phyloP scores from a whole-genome alignment of 2,329 filamentous ascomycete genomes.

The Hypoxylon sp. region DNA sequence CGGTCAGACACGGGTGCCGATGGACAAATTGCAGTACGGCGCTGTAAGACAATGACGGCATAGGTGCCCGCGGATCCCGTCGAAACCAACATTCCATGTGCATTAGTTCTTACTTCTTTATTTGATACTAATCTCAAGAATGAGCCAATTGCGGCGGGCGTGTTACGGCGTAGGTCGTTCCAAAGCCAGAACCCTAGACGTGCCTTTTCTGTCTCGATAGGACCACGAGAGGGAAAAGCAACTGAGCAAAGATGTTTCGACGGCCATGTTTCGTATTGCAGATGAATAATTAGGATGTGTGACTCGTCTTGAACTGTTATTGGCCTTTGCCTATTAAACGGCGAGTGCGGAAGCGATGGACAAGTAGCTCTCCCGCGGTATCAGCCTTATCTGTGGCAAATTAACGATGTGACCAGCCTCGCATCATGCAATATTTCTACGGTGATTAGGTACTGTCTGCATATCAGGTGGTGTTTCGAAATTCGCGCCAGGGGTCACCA shows the following conservation, averaged over 20 bases:
- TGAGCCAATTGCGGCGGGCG: neutral
- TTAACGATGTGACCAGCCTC: constrained; percentile 28
- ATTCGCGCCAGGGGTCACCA: neutral
- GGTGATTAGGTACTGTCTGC: neutral
- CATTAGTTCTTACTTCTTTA: neutral
- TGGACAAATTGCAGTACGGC: neutral
- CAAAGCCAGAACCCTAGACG: neutral
- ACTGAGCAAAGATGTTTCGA: neutral
- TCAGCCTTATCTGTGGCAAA: constrained; percentile 28
- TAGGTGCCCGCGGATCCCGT: constrained; percentile 21
- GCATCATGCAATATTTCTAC: constrained; percentile 16
- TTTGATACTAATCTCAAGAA: neutral
- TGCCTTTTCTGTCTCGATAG: neutral
- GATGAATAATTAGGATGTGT: neutral
- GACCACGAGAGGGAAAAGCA: neutral
- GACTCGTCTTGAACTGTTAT: neutral
- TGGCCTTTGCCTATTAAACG: neutral
- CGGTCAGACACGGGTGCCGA: neutral
- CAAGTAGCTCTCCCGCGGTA: neutral
- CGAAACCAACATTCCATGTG: neutral
- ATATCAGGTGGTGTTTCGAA: no score
- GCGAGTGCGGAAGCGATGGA: neutral
- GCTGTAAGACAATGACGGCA: constrained; percentile 30
- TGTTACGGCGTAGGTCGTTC: neutral
- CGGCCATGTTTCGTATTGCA: neutral